phyloP scores from a whole-genome alignment of 2,329 filamentous ascomycete species.

The Fusarium sp. region DNA sequence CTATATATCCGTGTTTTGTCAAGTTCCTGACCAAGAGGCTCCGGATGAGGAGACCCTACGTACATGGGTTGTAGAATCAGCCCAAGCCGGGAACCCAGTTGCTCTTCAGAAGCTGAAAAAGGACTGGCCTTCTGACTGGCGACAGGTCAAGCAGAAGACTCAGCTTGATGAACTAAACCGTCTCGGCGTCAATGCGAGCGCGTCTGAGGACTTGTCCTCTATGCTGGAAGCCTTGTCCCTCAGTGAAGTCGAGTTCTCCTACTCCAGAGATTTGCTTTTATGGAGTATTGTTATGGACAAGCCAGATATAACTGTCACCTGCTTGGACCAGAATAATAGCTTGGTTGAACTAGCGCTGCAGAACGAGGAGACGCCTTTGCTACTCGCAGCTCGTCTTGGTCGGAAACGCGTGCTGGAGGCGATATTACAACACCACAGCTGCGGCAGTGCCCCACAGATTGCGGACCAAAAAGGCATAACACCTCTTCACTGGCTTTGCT shows the following conservation, averaged over 20 bases:
- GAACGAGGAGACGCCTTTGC: neutral
- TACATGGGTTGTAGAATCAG: neutral
- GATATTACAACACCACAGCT: neutral
- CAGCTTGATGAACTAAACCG: neutral
- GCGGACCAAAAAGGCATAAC: neutral
- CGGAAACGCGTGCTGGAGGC: neutral
- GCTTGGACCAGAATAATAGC: neutral
- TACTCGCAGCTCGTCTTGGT: neutral
- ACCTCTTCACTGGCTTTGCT: neutral
- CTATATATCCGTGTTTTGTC: neutral
- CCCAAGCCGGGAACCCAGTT: neutral
- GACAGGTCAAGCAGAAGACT: neutral
- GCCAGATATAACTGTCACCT: neutral
- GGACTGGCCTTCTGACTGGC: neutral
- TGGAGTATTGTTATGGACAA: neutral
- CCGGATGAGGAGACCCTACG: neutral
- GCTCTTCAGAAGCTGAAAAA: neutral
- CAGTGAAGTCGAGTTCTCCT: neutral
- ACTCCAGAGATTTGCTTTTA: neutral
- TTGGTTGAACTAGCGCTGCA: neutral
- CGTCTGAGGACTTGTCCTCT: neutral
- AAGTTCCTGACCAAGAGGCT: neutral
- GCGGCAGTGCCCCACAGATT: neutral
- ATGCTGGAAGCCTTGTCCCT: neutral
- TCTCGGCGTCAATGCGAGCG: neutral